phyloP scores from a whole-genome alignment of 768 basidiomycete genomes.

The Mycena metata region DNA sequence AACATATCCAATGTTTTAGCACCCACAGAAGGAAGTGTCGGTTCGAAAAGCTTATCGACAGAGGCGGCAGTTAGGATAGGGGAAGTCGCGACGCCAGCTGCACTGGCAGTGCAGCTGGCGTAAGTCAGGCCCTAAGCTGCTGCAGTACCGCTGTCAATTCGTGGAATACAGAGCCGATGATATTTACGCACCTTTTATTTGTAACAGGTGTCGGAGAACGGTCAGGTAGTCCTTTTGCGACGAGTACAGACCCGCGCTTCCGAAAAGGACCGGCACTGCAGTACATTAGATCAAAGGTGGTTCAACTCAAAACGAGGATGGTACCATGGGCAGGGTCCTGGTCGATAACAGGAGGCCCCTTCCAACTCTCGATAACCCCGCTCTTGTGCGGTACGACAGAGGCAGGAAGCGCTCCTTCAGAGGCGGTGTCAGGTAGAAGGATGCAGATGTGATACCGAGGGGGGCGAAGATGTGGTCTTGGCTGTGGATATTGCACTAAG shows the following conservation, averaged over 20 bases:
- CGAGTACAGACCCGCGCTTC: constrained; percentile 37
- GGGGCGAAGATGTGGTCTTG: constrained; percentile 40
- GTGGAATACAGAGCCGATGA: neutral
- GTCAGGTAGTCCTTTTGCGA: constrained; percentile 42
- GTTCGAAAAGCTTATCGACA: constrained; percentile 22
- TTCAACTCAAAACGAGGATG: too few relatives aligned
- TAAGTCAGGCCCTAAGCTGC: too few relatives aligned
- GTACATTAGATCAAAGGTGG: too few relatives aligned
- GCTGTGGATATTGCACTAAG: too few relatives aligned
- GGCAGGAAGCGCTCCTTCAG: constrained; percentile 32
- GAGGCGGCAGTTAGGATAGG: constrained; percentile 25
- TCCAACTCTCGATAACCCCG: constrained; percentile 32
- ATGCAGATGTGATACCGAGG: constrained; percentile 37
- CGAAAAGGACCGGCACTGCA: constrained; percentile 39
- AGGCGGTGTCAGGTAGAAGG: constrained; percentile 39
- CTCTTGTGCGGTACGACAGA: constrained; percentile 34
- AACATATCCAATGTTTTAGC: neutral
- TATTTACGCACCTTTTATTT: constrained; percentile 17
- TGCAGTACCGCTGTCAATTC: too few relatives aligned
- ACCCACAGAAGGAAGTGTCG: constrained; percentile 4
- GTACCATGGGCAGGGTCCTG: constrained; percentile 38
- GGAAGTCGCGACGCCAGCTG: constrained; percentile 21
- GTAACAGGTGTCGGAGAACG: constrained; percentile 33
- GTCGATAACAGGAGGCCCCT: constrained; percentile 26
- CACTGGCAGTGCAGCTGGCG: too few relatives aligned